Evolutionary conservation across 169 alveolate species (phyloP).

Genomic region (Plasmodium relictum): DNA sequence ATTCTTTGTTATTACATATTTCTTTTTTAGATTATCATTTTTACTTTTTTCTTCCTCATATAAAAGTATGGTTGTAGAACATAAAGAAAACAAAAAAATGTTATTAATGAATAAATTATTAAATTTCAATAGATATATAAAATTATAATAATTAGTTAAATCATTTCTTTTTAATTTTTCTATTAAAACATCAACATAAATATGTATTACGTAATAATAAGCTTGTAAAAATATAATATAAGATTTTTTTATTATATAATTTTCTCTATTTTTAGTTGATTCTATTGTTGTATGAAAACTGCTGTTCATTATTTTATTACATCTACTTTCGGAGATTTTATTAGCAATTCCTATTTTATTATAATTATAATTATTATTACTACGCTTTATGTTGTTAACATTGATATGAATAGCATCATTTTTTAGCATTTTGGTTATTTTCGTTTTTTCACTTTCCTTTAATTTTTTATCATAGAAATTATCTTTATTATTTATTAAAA

Average conservation of each 20-base stretch:
- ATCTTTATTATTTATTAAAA: not conserved
- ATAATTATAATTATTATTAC: too few species aligned
- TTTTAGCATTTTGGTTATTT: not conserved
- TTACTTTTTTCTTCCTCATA: too few species aligned
- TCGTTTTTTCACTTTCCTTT: not conserved
- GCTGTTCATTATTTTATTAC: too few species aligned
- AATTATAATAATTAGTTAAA: constrained; percentile 22
- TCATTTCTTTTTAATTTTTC: constrained; percentile 54
- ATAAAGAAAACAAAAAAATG: constrained; percentile 45
- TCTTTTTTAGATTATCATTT: too few species aligned
- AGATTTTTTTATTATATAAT: not conserved
- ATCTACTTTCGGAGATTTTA: too few species aligned
- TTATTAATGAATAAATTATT: constrained; percentile 37
- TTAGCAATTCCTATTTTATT: too few species aligned
- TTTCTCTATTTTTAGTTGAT: not conserved
- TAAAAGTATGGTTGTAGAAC: not conserved
- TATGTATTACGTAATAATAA: constrained; percentile 6
- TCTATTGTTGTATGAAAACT: not conserved
- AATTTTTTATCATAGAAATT: not conserved
- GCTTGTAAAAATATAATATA: constrained; percentile 21
- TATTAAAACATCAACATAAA: constrained; percentile 26
- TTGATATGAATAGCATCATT: too few species aligned
- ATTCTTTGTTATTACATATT: too few species aligned
- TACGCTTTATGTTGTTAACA: too few species aligned
- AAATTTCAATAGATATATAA: constrained; percentile 36